Evolutionary conservation across 768 basidiomycete genomes (phyloP), one percentile per base, ranked within the genome.

Genomic region (Lanmaoa rubissima): DNA sequence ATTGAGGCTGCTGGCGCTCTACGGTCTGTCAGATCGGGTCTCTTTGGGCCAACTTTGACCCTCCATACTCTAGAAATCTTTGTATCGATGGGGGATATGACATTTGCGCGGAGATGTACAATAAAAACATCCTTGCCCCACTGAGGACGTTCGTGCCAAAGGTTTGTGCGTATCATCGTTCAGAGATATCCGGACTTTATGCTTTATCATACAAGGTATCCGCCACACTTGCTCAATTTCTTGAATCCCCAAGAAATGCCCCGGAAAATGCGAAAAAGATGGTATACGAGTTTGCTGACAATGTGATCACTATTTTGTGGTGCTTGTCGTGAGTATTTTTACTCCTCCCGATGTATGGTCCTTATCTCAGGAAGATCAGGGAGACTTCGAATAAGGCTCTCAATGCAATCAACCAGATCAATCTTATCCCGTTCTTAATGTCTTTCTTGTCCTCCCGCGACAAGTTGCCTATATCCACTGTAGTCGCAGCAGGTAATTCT

Each of bases 41-140:
- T 38, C 35, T 41, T 13, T 41, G 21, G 46, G 36, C 56, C 26
- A 54, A 54, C 41, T 49, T 55, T 62, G 52, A 63, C 35, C 19
- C 48, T 21, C 13, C 12, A 28, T 40, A n/a, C 11, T 51, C 35
- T 65, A 97, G 94, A 59, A 98, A 97, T 75, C 73, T 98, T 14
- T 94, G 92, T 65, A 87, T 98, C 65, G 95, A 98, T 67, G 95
- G 94, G 16, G 95, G 95, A 50, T 90, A 92, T 68, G 94, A 97
- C 61, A 90, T 97, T 46, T 95, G 94, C 65, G 92, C 90, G 1
- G 93, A 97, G 72, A 95, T 98, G 92, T 95, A 88, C 75, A 97
- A 98, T 72, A 97, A 97, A 76, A 92, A 91, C 62, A 86, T 97
- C 44, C 76, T 97, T 48, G 80, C 85, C 7, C 90, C 91, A 3